These are phyloP conservation scores for Letharia lupina DNA, from an alignment of 495 filamentous ascomycete species.

Conservation along the genomic window DNA sequence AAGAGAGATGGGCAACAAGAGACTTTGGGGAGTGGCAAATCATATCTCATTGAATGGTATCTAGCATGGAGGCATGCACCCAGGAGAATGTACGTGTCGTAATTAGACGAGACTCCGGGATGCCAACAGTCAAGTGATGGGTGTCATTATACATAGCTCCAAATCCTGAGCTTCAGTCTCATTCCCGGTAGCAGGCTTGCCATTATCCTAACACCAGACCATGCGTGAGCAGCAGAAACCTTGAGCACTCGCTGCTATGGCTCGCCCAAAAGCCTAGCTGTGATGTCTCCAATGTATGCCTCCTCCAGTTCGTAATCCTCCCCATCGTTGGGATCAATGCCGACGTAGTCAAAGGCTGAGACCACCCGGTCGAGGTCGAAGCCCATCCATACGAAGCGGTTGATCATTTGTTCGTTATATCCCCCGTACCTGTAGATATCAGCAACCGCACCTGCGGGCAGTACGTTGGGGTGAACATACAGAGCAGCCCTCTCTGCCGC, in stretches of 20 bases:
- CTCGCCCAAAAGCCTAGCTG: constrained; percentile 74
- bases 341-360: constrained; percentile 70
- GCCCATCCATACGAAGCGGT: constrained; percentile 88
- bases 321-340: constrained; percentile 67
- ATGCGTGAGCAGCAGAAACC: not conserved
- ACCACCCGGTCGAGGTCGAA: constrained; percentile 88
- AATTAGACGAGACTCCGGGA: not conserved
- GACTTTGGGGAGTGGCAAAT: not conserved
- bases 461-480: constrained; percentile 28
- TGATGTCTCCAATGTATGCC: constrained; percentile 83
- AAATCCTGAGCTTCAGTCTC: not conserved
- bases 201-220: not conserved
- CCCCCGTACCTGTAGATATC: constrained; percentile 63
- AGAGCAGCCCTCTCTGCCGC: constrained; percentile 39
- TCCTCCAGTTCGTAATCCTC: constrained; percentile 78
- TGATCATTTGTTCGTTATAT: constrained; percentile 77
- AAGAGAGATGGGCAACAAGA: not conserved
- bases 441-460: constrained; percentile 22
- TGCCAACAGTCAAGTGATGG: constrained; percentile 1
- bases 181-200: not conserved
- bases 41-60: constrained; percentile 1
- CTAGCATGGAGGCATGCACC: not conserved
- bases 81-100: not conserved
- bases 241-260: constrained; percentile 30
- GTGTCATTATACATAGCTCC: constrained; percentile 1